A percentile compares a stretch with the other conserved stretches of the same genome.
These are phyloP conservation scores for Lepidium africanum DNA, from an alignment of 345 rosid species.

Conservation along the genomic window DNA sequence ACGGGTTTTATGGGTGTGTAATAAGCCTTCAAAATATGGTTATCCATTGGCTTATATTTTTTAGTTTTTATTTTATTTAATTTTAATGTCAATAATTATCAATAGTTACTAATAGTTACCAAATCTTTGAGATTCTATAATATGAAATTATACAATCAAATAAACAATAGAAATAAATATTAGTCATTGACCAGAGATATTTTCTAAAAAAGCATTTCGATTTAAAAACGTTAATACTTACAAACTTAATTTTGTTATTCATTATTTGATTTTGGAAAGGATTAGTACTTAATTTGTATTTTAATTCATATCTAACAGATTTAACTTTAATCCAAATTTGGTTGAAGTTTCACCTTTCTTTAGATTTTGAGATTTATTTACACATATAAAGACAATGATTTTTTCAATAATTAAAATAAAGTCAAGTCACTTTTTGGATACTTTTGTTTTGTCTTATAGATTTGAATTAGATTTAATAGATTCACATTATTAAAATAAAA, in stretches of 20 bases:
- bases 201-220: too few species aligned
- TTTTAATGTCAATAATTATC: too few species aligned
- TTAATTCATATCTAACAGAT: background rate
- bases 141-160: too few species aligned
- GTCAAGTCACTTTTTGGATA: background rate
- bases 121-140: too few species aligned
- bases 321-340: background rate
- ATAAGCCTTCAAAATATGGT: background rate
- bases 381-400: background rate
- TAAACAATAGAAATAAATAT: too few species aligned
- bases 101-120: too few species aligned
- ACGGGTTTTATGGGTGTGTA: background rate
- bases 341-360: background rate
- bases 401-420: background rate
- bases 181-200: too few species aligned
- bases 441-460: constrained; percentile 1
- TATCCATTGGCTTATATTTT: background rate
- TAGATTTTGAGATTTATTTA: background rate
- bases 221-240: background rate
- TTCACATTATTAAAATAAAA: background rate
- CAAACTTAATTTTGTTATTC: background rate
- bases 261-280: background rate
- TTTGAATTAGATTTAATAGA: constrained; percentile 9
- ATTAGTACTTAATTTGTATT: background rate
- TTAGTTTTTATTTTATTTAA: too few species aligned